phyloP scores from a whole-genome alignment of 495 filamentous ascomycete genomes.

The Bombardia bombarda region DNA sequence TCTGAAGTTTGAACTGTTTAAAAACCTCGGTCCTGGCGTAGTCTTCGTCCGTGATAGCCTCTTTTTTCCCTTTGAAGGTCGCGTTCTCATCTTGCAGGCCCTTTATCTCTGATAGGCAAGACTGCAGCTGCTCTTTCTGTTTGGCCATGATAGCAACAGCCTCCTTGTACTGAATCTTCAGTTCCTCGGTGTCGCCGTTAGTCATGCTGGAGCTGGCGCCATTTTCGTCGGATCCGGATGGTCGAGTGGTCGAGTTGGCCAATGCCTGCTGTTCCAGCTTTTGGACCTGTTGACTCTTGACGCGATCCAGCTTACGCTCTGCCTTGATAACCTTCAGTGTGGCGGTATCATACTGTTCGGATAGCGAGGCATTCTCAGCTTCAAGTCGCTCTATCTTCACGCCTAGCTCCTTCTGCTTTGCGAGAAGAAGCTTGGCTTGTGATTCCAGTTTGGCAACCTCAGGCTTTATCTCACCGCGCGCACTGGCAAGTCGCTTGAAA shows the following conservation, averaged over 20 bases:
- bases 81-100: conserved; percentile 72
- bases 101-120: conserved; percentile 71
- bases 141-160: conserved; percentile 65
- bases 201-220: conserved; percentile 47
- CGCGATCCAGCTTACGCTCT: conserved; percentile 85
- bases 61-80: conserved; percentile 43
- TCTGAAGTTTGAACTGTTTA: conserved; percentile 79
- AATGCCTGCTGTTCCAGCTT: conserved; percentile 89
- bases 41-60: conserved; percentile 81
- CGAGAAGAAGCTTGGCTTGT: conserved; percentile 64
- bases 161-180: conserved; percentile 55
- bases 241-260: conserved; percentile 46
- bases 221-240: conserved; percentile 44
- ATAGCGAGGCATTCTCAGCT: conserved; percentile 73
- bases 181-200: conserved; percentile 55
- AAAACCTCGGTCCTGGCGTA: conserved; percentile 88
- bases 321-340: conserved; percentile 88
- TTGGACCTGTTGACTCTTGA: conserved; percentile 77
- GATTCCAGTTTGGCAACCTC: conserved; percentile 65
- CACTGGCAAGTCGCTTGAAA: conserved; percentile 30
- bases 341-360: conserved; percentile 74
- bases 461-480: conserved; percentile 42
- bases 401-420: conserved; percentile 71
- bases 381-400: conserved; percentile 67
- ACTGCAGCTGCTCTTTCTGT: conserved; percentile 79